Conservation (phyloP, 768 basidiomycete genomes). For the Gloeostereum incarnatum region DNA sequence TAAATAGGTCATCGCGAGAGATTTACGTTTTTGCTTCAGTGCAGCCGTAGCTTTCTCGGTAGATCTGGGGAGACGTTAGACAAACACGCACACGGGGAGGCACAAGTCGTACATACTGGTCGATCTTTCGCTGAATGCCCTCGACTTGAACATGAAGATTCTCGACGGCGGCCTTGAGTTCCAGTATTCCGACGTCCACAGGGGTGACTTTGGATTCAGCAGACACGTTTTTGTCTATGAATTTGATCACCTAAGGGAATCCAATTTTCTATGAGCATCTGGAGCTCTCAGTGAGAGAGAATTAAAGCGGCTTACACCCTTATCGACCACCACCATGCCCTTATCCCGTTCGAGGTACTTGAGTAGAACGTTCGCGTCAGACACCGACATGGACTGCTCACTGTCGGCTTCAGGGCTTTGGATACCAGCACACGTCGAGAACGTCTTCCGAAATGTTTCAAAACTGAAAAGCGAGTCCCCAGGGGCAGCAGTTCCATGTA, state of each 20-base stretch:
- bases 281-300: background rate
- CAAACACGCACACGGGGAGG: background rate
- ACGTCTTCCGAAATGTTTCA: slow-evolving; percentile 52
- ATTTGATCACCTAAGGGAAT: slow-evolving; percentile 66
- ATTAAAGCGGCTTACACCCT: slow-evolving; percentile 50
- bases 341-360: slow-evolving; percentile 77
- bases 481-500: slow-evolving; percentile 34
- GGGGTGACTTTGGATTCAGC: slow-evolving; percentile 46
- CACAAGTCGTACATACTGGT: slow-evolving; percentile 40
- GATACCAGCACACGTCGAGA: slow-evolving; percentile 31
- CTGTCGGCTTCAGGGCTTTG: too few species aligned
- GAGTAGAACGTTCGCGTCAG: slow-evolving; percentile 62
- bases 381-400: slow-evolving; percentile 39
- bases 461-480: slow-evolving; percentile 55
- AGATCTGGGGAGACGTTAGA: slow-evolving; percentile 32
- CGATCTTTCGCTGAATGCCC: slow-evolving; percentile 58
- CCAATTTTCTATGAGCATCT: background rate
- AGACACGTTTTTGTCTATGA: slow-evolving; percentile 34
- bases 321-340: slow-evolving; percentile 49
- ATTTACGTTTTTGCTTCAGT: slow-evolving; percentile 60
- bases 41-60: slow-evolving; percentile 57
- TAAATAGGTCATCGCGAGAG: slow-evolving; percentile 68
- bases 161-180: slow-evolving; percentile 63
- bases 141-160: slow-evolving; percentile 65
- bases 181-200: slow-evolving; percentile 78